Percentiles rank a stretch among this genome's conserved stretches.
These are phyloP conservation scores for Aspergillus felis DNA, from an alignment of 2,329 filamentous ascomycete species.

Conservation along the genomic window DNA sequence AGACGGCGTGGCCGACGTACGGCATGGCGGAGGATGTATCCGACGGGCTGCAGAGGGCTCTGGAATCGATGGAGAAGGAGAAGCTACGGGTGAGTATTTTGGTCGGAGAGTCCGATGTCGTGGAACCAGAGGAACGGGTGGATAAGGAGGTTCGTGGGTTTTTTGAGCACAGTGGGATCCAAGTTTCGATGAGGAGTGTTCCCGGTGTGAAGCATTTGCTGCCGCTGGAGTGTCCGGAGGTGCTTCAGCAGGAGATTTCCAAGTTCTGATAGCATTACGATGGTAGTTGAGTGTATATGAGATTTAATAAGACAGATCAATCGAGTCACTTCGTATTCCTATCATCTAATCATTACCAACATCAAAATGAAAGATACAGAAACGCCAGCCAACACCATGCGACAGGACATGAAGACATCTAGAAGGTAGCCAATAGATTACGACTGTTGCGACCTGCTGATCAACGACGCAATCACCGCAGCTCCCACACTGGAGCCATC, in stretches of 20 bases:
- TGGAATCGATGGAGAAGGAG: neutral
- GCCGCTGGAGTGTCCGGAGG: slow-evolving; percentile 19
- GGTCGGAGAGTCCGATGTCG: slow-evolving; percentile 30
- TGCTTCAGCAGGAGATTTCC: slow-evolving; percentile 7
- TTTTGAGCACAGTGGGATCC: slow-evolving; percentile 7
- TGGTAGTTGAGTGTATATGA: too few relatives aligned
- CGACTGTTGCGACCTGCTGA: too few relatives aligned
- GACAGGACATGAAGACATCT: too few relatives aligned
- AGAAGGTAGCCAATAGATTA: too few relatives aligned
- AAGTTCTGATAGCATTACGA: neutral
- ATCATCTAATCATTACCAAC: too few relatives aligned
- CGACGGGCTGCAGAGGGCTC: slow-evolving; percentile 11
- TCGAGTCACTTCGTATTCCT: too few relatives aligned
- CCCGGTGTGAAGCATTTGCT: slow-evolving; percentile 19
- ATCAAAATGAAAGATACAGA: too few relatives aligned
- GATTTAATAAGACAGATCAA: too few relatives aligned
- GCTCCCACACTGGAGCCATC: too few relatives aligned
- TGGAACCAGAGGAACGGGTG: slow-evolving; percentile 31
- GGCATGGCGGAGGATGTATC: slow-evolving; percentile 34
- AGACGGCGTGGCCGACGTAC: slow-evolving; percentile 33
- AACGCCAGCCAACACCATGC: too few relatives aligned
- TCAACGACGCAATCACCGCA: too few relatives aligned
- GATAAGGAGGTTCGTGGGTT: slow-evolving; percentile 19
- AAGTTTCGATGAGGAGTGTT: slow-evolving; percentile 7
- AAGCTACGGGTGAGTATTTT: slow-evolving; percentile 22